Conservation (phyloP, 345 rosid species). For the Acer negundo region DNA sequence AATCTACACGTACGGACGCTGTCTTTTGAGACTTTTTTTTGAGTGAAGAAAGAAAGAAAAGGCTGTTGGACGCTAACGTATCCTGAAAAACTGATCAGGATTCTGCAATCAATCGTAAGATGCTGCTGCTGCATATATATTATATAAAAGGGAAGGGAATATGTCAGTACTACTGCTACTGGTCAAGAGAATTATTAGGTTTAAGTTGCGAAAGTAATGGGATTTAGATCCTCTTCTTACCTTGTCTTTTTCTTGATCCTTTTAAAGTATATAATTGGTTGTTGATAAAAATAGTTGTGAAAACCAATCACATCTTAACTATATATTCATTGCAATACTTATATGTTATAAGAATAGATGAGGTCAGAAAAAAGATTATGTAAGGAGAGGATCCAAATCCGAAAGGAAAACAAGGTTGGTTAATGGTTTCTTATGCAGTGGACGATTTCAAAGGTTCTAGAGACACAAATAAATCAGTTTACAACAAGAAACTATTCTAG, state of each 20-base stretch:
- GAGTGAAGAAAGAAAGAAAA: background rate
- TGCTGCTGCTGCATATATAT: background rate
- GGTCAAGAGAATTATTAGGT: background rate
- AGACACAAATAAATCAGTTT: background rate
- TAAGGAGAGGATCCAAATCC: no score
- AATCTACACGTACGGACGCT: background rate
- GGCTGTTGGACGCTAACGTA: background rate
- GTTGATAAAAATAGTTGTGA: no score
- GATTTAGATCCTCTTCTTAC: no score
- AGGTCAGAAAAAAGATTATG: no score
- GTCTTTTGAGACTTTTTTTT: background rate
- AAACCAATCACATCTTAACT: no score
- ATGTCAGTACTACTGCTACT: no score
- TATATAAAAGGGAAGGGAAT: no score
- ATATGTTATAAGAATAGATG: no score
- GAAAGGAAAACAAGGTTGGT: constrained; percentile 6
- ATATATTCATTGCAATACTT: no score
- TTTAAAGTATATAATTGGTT: no score
- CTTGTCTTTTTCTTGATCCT: no score
- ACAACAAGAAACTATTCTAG: background rate
- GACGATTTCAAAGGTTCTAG: constrained; percentile 20
- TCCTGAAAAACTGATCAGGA: background rate
- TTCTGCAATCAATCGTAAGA: background rate
- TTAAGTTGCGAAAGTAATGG: background rate
- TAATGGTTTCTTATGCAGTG: background rate